Base-by-base conservation (phyloP, 202 grass and related monocot genomes). In the Cymbopogon flexuosus region DNA sequence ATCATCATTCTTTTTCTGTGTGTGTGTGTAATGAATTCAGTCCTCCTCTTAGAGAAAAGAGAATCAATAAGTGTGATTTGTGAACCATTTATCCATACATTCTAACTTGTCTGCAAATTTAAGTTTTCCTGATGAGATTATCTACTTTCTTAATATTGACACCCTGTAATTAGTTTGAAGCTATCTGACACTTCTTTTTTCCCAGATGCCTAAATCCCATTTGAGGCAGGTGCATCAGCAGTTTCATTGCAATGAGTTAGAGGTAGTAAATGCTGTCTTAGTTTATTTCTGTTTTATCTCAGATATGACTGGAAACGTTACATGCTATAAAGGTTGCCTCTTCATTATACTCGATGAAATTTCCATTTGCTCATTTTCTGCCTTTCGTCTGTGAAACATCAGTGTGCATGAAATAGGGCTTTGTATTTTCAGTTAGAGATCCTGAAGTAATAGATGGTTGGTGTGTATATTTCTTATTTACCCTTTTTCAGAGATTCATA, bases 181-280 rank as follows among this genome's bases (percentile, higher is more conserved):
- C 23, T 87, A 75, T 72, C 62, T 77, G 71, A 39, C 51, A 62
- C 52, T 43, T 27, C 59, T 85, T 65, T 85, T 47, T 84, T 77
- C 12, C 27, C 92, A 97, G 92, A 79, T 97, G 75, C 84, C 88
- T 83, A 97, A 90, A 84, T 80, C 84, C 68, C 89, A 92, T 89
- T 86, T 97, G 66, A 90, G 94, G 77, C 75, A 65, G 70, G 94
- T 92, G 40, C 94, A 97, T 75, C 73, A 97, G 61, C 88, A 94
- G 72, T 97, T 97, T 8, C 94, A 97, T 76, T 66, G 82, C 57
- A 91, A 92, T 77, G 59, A 78, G 66, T 62, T 94, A 78, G 79
- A 94, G 91, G 94, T 97, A 85, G 84, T 79, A 80, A 65, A 22
- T 75, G 37, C 5, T 72, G 58, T 72, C 46, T 61, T 77, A 23